These are phyloP conservation scores for Scopulariopsis brevicaulis DNA, from an alignment of 2,329 filamentous ascomycete species.

Conservation along the genomic window DNA sequence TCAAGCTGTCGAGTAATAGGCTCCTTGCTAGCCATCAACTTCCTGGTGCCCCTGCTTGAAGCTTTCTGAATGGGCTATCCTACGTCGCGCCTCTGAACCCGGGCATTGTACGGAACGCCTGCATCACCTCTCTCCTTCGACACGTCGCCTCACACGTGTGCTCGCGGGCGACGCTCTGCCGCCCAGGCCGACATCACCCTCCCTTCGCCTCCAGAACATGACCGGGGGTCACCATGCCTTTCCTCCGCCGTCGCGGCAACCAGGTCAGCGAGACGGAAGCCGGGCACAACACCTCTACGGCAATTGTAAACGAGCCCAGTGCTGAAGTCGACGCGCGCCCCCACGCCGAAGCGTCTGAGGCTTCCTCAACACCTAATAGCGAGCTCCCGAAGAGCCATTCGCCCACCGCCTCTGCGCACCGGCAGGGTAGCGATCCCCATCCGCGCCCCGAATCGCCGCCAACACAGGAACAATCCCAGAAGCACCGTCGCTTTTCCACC, in stretches of 20 bases:
- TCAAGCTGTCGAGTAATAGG: not conserved
- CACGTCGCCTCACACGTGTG: not conserved
- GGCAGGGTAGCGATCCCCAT: slow-evolving; percentile 5
- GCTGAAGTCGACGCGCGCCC: slow-evolving; percentile 4
- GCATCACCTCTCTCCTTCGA: not conserved
- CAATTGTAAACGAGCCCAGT: slow-evolving; percentile 1
- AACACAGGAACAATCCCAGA: slow-evolving; percentile 41
- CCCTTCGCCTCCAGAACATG: slow-evolving; percentile 17
- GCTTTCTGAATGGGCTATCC: not conserved
- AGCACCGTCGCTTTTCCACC: slow-evolving; percentile 54
- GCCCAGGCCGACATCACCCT: not conserved
- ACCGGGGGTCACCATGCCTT: slow-evolving; percentile 38
- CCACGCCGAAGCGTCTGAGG: not conserved
- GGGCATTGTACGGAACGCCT: not conserved
- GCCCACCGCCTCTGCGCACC: slow-evolving; percentile 8
- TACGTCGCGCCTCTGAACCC: not conserved
- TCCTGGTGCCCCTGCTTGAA: not conserved
- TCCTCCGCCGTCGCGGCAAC: slow-evolving; percentile 49
- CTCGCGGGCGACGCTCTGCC: not conserved
- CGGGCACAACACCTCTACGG: not conserved
- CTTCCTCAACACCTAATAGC: not conserved
- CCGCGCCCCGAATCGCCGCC: slow-evolving; percentile 34
- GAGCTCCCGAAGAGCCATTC: slow-evolving; percentile 10
- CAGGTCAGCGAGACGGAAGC: slow-evolving; percentile 44
- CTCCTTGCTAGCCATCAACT: not conserved